Evolutionary conservation across 2,329 filamentous ascomycete genomes (phyloP).

Genomic region (Fusarium falciforme): DNA sequence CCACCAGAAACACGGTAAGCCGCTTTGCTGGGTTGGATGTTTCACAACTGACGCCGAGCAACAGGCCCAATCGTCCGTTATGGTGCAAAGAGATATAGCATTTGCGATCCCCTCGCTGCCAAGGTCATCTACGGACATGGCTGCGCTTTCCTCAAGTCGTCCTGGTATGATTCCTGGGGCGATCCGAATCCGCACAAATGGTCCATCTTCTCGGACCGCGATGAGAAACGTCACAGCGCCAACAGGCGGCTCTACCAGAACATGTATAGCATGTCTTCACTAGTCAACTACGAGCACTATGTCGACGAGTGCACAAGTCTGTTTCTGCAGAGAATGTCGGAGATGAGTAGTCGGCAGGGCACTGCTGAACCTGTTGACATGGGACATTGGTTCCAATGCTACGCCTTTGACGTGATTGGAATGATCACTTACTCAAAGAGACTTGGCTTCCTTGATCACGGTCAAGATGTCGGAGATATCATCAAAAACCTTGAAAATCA

Average conservation of each 20-base stretch:
- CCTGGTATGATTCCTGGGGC: constrained; percentile 2
- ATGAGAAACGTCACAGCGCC: not conserved
- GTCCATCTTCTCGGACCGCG: not conserved
- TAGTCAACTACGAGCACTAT: constrained; percentile 3
- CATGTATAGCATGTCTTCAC: constrained; percentile 7
- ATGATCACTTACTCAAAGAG: constrained; percentile 2
- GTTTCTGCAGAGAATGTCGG: not conserved
- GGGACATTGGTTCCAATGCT: constrained; percentile 9
- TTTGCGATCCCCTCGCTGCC: constrained; percentile 1
- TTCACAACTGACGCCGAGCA: not conserved
- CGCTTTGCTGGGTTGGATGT: not conserved
- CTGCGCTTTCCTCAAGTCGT: not conserved
- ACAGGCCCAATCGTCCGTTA: constrained; percentile 2
- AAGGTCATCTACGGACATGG: not conserved
- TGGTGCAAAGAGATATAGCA: constrained; percentile 4
- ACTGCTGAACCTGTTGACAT: not conserved
- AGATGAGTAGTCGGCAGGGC: not conserved
- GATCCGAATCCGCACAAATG: not conserved
- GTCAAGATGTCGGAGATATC: not conserved
- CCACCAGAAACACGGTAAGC: constrained; percentile 3
- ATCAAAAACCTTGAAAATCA: constrained; percentile 1
- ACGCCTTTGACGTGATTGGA: constrained; percentile 5
- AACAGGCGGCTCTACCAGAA: constrained; percentile 4
- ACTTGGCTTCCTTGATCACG: not conserved
- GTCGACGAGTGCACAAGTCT: constrained; percentile 4